These are phyloP conservation scores for Elongisporangium prolatum DNA, from an alignment of 352 stramenopile genomes.

Conservation along the genomic window DNA sequence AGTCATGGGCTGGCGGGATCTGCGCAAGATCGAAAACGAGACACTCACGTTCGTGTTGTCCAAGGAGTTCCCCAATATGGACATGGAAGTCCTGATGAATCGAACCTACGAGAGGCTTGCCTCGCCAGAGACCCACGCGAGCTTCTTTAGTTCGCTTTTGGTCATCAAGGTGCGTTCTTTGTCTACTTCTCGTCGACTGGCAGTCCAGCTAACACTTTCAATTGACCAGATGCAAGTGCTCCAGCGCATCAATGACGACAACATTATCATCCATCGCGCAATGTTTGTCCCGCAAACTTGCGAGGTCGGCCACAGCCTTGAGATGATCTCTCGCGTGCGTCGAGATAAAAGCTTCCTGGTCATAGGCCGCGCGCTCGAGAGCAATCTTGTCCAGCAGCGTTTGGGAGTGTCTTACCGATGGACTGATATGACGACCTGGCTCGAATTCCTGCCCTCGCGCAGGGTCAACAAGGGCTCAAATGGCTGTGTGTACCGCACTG, in stretches of 20 bases:
- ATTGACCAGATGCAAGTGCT: slow-evolving; percentile 9
- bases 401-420: slow-evolving; percentile 45
- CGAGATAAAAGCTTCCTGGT: background rate
- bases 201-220: background rate
- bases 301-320: slow-evolving; percentile 13
- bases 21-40: slow-evolving; percentile 7
- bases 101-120: slow-evolving; percentile 23
- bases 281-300: slow-evolving; percentile 19
- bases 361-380: background rate
- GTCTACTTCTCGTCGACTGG: background rate
- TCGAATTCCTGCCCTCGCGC: slow-evolving; percentile 30
- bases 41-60: slow-evolving; percentile 12
- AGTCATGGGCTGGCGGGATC: slow-evolving; percentile 11
- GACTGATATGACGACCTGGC: slow-evolving; percentile 42
- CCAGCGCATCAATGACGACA: slow-evolving; percentile 24
- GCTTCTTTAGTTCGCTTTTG: slow-evolving; percentile 13
- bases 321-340: slow-evolving; percentile 16
- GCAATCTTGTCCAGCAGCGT: slow-evolving; percentile 47
- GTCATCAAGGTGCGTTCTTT: slow-evolving; percentile 15
- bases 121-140: slow-evolving; percentile 8
- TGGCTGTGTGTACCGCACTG: slow-evolving; percentile 44
- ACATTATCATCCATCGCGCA: slow-evolving; percentile 15
- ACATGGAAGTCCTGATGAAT: slow-evolving; percentile 14
- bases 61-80: slow-evolving; percentile 12
- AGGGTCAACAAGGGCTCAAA: slow-evolving; percentile 1